Conservation (phyloP, 768 basidiomycete genomes). For the Suillus spraguei region DNA sequence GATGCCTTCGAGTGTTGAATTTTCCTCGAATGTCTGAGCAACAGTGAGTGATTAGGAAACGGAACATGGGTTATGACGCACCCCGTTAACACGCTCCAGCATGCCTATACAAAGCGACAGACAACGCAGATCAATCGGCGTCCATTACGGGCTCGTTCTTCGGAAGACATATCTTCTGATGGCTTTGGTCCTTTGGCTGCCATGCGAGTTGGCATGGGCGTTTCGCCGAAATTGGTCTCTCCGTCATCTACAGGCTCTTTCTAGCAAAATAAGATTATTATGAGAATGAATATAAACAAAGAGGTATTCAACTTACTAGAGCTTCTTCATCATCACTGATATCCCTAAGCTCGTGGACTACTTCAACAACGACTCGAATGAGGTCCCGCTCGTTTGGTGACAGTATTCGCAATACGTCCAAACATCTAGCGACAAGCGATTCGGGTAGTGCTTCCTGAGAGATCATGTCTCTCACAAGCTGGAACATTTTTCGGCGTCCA, state of each 20-base stretch:
- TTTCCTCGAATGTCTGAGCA: slow-evolving; percentile 58
- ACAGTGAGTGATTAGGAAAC: background rate
- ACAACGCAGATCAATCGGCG: slow-evolving; percentile 71
- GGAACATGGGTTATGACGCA: slow-evolving; percentile 38
- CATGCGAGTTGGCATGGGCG: slow-evolving; percentile 23
- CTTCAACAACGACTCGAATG: slow-evolving; percentile 86
- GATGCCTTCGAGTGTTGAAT: slow-evolving; percentile 67
- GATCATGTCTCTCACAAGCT: slow-evolving; percentile 86
- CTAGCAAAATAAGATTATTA: slow-evolving; percentile 13
- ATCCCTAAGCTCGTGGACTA: slow-evolving; percentile 75
- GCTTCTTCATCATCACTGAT: slow-evolving; percentile 45
- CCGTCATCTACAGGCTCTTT: slow-evolving; percentile 33
- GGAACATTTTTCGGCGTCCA: slow-evolving; percentile 85
- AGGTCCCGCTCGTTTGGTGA: slow-evolving; percentile 80
- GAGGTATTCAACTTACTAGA: slow-evolving; percentile 19
- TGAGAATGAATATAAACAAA: slow-evolving; percentile 8
- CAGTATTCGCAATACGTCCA: slow-evolving; percentile 80
- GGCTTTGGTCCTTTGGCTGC: slow-evolving; percentile 34
- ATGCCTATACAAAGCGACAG: slow-evolving; percentile 78
- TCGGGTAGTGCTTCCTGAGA: slow-evolving; percentile 71
- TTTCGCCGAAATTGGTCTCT: slow-evolving; percentile 36
- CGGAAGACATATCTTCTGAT: slow-evolving; percentile 50
- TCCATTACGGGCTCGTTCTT: slow-evolving; percentile 62
- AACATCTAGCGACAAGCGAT: slow-evolving; percentile 65
- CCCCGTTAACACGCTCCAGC: slow-evolving; percentile 85